Percentiles rank a stretch among this genome's conserved stretches.
Conservation (phyloP, 2,329 filamentous ascomycete genomes). For the Phialocephala subalpina region DNA sequence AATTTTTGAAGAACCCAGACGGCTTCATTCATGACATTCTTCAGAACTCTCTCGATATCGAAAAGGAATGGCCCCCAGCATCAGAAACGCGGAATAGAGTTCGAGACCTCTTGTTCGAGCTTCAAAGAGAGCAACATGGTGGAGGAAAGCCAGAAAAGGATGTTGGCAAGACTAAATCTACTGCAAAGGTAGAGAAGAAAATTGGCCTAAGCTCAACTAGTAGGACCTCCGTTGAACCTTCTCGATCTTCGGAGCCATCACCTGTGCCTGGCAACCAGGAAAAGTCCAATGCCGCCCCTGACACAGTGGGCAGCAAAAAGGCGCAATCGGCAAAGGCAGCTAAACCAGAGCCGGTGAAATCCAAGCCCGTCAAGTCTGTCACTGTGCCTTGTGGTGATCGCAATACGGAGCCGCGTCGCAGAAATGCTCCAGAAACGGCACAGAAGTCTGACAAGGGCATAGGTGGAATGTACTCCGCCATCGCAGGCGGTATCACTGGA, state of each 20-base stretch:
- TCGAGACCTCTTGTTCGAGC: conserved; percentile 68
- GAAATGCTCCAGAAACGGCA: neutral
- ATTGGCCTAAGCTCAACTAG: neutral
- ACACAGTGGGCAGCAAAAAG: neutral
- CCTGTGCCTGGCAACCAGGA: neutral
- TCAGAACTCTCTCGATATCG: conserved; percentile 57
- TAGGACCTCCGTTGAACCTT: neutral
- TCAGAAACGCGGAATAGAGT: conserved; percentile 70
- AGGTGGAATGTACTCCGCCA: no score
- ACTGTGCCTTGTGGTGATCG: neutral
- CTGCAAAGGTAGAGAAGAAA: neutral
- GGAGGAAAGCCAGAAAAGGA: conserved; percentile 16
- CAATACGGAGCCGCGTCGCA: neutral
- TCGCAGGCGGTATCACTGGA: no score
- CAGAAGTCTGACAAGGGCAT: no score
- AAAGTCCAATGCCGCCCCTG: neutral
- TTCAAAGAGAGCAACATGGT: conserved; percentile 63
- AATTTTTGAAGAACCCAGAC: conserved; percentile 80
- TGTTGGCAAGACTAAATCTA: conserved; percentile 9
- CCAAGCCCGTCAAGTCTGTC: neutral
- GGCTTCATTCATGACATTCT: conserved; percentile 73
- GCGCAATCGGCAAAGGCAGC: neutral
- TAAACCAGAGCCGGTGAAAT: no score
- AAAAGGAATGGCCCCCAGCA: conserved; percentile 59
- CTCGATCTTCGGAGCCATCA: neutral